Evolutionary conservation across 352 stramenopile genomes (phyloP).

Genomic region (Phytophthora cryptogea): DNA sequence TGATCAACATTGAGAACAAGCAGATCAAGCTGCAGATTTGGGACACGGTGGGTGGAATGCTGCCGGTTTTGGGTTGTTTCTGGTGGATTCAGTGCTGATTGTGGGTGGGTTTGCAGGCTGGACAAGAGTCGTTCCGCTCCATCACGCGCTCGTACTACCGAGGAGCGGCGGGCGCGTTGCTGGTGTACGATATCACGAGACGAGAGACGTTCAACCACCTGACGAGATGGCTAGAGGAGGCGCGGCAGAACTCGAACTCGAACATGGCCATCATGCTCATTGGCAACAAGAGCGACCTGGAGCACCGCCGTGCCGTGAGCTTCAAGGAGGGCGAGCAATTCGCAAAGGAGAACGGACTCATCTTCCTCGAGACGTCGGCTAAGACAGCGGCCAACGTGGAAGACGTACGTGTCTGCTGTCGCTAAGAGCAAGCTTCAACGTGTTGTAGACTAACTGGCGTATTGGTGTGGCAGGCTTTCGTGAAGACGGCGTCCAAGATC

Average conservation of each 20-base stretch:
- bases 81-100: constrained; percentile 31
- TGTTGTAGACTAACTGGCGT: neutral
- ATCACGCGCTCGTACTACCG: constrained; percentile 99
- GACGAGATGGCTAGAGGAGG: constrained; percentile 98
- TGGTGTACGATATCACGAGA: constrained; percentile 99
- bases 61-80: constrained; percentile 27
- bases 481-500: constrained; percentile 96
- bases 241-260: constrained; percentile 97
- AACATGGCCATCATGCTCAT: constrained; percentile 99
- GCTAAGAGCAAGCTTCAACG: neutral
- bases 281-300: constrained; percentile 98
- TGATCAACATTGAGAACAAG: constrained; percentile 99
- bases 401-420: constrained; percentile 74
- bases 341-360: constrained; percentile 98
- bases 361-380: constrained; percentile 99
- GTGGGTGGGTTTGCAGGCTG: constrained; percentile 73
- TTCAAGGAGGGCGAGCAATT: constrained; percentile 99
- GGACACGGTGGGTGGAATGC: constrained; percentile 83
- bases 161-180: constrained; percentile 94
- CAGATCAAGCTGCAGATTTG: constrained; percentile 99
- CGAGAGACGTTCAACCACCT: constrained; percentile 99
- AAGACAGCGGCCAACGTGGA: constrained; percentile 99
- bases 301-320: constrained; percentile 94
- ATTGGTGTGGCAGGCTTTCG: constrained; percentile 80
- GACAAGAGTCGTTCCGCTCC: constrained; percentile 99